Base-by-base conservation (phyloP, 2,329 filamentous ascomycete species). In the Paraphaeosphaeria minitans region DNA sequence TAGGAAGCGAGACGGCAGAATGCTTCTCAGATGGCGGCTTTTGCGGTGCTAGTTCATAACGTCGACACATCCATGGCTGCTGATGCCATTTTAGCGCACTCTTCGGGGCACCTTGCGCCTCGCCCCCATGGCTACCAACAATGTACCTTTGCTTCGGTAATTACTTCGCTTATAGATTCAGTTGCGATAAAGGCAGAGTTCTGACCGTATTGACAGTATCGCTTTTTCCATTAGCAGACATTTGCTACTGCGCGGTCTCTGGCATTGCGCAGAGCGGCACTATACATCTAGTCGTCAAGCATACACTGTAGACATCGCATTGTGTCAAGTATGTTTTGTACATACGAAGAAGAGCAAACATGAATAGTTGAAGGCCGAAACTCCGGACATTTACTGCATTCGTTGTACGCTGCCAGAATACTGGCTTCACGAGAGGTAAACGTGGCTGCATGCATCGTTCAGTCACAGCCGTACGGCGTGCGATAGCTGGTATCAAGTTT, bases 11-110 rank as follows among this genome's bases (percentile, higher is more conserved):
- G 27, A 58, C 65, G 61, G 63, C 59, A 51, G 51, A 64, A 70
- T 62, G 52, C 55, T 47, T 58, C 49, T 61, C 45, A 31, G 31
- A 9, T n/a, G 10, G 56, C 69, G 72, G 72, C 49, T 58, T 73
- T 74, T 72, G 61, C 70, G 69, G 71, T 63, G 65, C 69, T 74
- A 70, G 58, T 59, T 50, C 45, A 51, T 57, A 56, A 48, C 59
- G 42, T 43, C 35, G 27, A 45, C 14, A 35, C 27, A 49, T 21
- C 49, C 49, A 33, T 39, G 24, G 31, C 16, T 47, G 43, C 43
- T 55, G 33, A 43, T 53, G 50, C 50, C 50, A 53, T 53, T 21
- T 14, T 31, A 53, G 37, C 27, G 50, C 16, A n/a, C 6, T 53
- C n/a, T 37, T 31, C 7, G 19, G 31, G 39, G 21, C 24, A 8